A percentile compares a stretch with the other conserved stretches of the same genome.
These are phyloP conservation scores for Candolleomyces eurysporus DNA, from an alignment of 768 basidiomycete species.

Conservation along the genomic window DNA sequence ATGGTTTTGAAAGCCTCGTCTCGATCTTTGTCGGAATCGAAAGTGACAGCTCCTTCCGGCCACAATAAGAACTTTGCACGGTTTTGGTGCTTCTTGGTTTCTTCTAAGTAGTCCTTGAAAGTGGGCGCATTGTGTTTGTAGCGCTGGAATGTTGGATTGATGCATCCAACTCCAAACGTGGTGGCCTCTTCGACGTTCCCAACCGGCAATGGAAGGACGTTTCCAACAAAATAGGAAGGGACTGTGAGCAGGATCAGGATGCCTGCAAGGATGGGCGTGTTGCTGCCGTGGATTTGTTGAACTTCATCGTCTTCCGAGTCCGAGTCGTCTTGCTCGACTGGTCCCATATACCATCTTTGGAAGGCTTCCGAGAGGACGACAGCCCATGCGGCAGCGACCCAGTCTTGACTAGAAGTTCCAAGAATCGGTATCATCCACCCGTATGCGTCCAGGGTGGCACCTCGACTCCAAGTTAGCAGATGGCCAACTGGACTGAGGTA, in stretches of 20 bases:
- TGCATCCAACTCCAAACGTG: slow-evolving; percentile 63
- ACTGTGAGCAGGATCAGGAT: slow-evolving; percentile 46
- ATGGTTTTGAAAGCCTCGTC: slow-evolving; percentile 47
- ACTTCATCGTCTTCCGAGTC: slow-evolving; percentile 7
- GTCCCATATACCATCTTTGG: slow-evolving; percentile 58
- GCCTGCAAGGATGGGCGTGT: slow-evolving; percentile 33
- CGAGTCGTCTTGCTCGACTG: slow-evolving; percentile 21
- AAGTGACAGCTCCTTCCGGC: slow-evolving; percentile 79
- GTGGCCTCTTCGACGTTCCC: slow-evolving; percentile 41
- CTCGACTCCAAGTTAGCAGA: slow-evolving; percentile 69
- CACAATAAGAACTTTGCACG: slow-evolving; percentile 64
- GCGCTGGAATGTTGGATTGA: slow-evolving; percentile 49
- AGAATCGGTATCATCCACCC: slow-evolving; percentile 57
- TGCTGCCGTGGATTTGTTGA: slow-evolving; percentile 11
- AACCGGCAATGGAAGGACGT: slow-evolving; percentile 37
- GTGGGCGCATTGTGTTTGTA: slow-evolving; percentile 40
- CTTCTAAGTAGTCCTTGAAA: slow-evolving; percentile 61
- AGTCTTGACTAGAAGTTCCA: slow-evolving; percentile 66
- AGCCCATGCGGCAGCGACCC: slow-evolving; percentile 76
- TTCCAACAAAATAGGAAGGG: slow-evolving; percentile 51
- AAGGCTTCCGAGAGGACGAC: slow-evolving; percentile 55
- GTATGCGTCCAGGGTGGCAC: slow-evolving; percentile 52
- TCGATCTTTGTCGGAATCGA: slow-evolving; percentile 50
- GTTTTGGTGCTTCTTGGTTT: slow-evolving; percentile 44
- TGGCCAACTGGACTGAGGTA: slow-evolving; percentile 66